Evolutionary conservation across 129 eudicot species (phyloP).

Genomic region (Sambucus nigra): DNA sequence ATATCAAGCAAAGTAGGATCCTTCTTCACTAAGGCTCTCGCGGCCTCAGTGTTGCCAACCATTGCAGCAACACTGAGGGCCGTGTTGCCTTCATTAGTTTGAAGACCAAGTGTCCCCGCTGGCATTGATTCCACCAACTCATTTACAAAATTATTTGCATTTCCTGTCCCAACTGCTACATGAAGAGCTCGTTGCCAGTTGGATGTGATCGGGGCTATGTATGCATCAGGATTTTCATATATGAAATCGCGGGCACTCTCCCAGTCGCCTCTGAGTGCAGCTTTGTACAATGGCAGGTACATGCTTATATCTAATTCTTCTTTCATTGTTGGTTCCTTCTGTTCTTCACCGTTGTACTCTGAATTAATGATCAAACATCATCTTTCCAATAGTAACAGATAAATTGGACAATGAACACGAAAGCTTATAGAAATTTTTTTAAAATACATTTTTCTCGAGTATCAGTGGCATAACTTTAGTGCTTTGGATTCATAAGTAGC

Average conservation of each 20-base stretch:
- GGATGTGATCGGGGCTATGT: neutral
- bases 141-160: constrained; percentile 2
- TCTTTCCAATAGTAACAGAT: too few species aligned
- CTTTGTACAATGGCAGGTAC: constrained; percentile 24
- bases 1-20: constrained; percentile 11
- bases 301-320: neutral
- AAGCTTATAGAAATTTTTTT: too few species aligned
- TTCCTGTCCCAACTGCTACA: constrained; percentile 7
- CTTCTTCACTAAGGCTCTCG: constrained; percentile 6
- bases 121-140: constrained; percentile 11
- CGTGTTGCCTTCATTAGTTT: constrained; percentile 3
- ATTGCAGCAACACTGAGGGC: constrained; percentile 12
- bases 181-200: constrained; percentile 1
- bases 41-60: constrained; percentile 14
- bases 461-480: too few species aligned
- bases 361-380: too few species aligned
- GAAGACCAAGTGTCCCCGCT: neutral
- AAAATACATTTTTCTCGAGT: too few species aligned
- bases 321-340: too few species aligned
- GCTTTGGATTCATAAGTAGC: too few species aligned
- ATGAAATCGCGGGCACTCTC: constrained; percentile 8
- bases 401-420: too few species aligned
- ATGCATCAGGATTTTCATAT: neutral
- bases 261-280: constrained; percentile 18
- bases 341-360: too few species aligned